Percentiles rank a stretch among this genome's conserved stretches.
phyloP scores from a whole-genome alignment of 495 filamentous ascomycete genomes.

The Lindgomyces ingoldianus region DNA sequence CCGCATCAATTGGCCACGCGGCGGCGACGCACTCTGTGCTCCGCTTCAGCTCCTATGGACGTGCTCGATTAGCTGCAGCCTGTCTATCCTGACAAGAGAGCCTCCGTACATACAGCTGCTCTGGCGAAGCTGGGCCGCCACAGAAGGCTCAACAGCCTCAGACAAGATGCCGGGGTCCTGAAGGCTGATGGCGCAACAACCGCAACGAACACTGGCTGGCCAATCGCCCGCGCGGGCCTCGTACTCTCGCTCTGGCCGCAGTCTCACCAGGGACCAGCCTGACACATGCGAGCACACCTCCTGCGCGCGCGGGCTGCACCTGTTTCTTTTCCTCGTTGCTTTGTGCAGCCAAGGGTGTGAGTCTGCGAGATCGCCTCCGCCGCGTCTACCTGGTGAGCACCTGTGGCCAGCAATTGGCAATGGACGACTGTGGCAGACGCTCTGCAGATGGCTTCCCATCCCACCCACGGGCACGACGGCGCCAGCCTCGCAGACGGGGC shows the following conservation, averaged over 20 bases:
- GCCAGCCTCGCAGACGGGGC: constrained; percentile 10
- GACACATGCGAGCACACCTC: constrained; percentile 8
- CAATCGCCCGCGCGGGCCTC: constrained; percentile 18
- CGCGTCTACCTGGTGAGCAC: too few species aligned
- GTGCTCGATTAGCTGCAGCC: constrained; percentile 4
- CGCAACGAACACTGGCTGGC: background rate
- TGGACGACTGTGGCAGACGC: background rate
- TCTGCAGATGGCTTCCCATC: background rate
- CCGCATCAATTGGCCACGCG: constrained; percentile 5
- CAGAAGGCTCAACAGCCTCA: background rate
- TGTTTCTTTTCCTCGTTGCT: background rate
- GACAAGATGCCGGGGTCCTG: background rate
- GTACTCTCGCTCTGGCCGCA: constrained; percentile 1
- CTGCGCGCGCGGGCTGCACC: too few species aligned
- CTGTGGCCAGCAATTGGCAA: background rate
- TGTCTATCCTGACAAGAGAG: background rate
- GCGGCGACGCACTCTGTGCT: background rate
- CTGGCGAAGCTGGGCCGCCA: constrained; percentile 13
- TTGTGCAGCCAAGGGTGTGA: background rate
- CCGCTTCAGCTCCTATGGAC: constrained; percentile 5
- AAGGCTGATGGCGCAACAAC: constrained; percentile 13
- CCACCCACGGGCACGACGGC: constrained; percentile 12
- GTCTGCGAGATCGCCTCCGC: background rate
- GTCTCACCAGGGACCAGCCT: constrained; percentile 24
- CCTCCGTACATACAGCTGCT: background rate